Percentiles rank a stretch among this genome's conserved stretches.
Evolutionary conservation across 345 rosid species (phyloP).

Genomic region (Arabidopsis suecica): DNA sequence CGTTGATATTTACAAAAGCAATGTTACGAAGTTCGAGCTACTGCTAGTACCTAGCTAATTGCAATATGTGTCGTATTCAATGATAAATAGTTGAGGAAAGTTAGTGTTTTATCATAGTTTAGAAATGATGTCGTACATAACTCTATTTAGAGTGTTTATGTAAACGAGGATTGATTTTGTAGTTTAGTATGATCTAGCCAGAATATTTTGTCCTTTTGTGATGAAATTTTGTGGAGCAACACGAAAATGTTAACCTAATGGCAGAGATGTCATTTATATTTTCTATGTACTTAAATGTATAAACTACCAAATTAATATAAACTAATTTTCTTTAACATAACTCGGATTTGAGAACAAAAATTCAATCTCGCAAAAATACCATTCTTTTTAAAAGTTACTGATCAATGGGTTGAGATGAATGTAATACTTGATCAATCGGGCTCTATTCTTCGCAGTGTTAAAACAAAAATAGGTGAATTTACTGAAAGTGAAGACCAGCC

Average conservation of each 20-base stretch:
- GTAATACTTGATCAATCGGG: too few relatives aligned
- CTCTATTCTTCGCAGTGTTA: slow-evolving; percentile 7
- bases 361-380: too few relatives aligned
- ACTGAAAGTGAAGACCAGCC: slow-evolving; percentile 9
- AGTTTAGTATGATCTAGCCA: slow-evolving; percentile 11
- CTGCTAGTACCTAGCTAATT: slow-evolving; percentile 39
- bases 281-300: too few relatives aligned
- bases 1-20: slow-evolving; percentile 32
- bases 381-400: too few relatives aligned
- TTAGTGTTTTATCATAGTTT: slow-evolving; percentile 7
- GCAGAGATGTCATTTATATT: background rate
- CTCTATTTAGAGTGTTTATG: slow-evolving; percentile 11
- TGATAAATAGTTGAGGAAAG: slow-evolving; percentile 26
- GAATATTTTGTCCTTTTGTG: slow-evolving; percentile 11
- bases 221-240: slow-evolving; percentile 32
- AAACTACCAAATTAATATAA: too few relatives aligned
- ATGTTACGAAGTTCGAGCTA: slow-evolving; percentile 38
- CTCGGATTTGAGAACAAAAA: too few relatives aligned
- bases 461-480: background rate
- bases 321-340: too few relatives aligned
- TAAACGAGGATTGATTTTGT: slow-evolving; percentile 39
- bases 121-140: background rate
- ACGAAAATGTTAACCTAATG: slow-evolving; percentile 18
- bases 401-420: too few relatives aligned
- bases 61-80: slow-evolving; percentile 34